Conservation (phyloP, 495 filamentous ascomycete genomes). For the Gamarada debralockiae region DNA sequence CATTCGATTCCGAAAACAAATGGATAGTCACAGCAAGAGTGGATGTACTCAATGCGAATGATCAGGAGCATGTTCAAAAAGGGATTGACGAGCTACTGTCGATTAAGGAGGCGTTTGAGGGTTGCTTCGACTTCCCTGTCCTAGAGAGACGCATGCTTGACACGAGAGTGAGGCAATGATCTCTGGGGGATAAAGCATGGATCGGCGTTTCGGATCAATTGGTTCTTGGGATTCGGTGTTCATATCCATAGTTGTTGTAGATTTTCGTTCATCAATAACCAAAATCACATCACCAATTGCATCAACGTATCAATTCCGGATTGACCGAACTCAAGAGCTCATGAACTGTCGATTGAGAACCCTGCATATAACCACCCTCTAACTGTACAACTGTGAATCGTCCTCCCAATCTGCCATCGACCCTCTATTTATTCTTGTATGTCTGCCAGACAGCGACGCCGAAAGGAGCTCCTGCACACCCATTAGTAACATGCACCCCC, state of each 20-base stretch:
- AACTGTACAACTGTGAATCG: conserved; percentile 1
- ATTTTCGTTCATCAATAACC: too few species aligned
- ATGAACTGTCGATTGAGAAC: too few species aligned
- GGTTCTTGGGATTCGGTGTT: too few species aligned
- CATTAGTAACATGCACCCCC: neutral
- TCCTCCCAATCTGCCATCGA: neutral
- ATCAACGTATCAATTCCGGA: too few species aligned
- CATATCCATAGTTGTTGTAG: too few species aligned
- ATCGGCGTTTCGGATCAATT: neutral
- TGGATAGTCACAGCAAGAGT: conserved; percentile 21
- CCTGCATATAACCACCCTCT: neutral
- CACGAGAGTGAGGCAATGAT: conserved; percentile 21
- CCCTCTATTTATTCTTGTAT: conserved; percentile 24
- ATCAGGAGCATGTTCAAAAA: conserved; percentile 14
- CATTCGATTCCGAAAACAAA: conserved; percentile 22
- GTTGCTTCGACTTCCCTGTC: conserved; percentile 17
- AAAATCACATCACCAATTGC: too few species aligned
- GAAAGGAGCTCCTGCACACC: conserved; percentile 17
- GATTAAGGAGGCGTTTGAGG: conserved; percentile 20
- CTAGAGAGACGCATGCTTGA: conserved; percentile 22
- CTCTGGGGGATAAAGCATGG: neutral
- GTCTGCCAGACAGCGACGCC: conserved; percentile 27
- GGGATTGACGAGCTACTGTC: conserved; percentile 18
- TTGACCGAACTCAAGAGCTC: too few species aligned
- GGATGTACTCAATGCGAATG: conserved; percentile 10